Percentiles rank a stretch among this genome's conserved stretches.
phyloP scores from a whole-genome alignment of 441 rosid genomes.

The Adansonia grandidieri region DNA sequence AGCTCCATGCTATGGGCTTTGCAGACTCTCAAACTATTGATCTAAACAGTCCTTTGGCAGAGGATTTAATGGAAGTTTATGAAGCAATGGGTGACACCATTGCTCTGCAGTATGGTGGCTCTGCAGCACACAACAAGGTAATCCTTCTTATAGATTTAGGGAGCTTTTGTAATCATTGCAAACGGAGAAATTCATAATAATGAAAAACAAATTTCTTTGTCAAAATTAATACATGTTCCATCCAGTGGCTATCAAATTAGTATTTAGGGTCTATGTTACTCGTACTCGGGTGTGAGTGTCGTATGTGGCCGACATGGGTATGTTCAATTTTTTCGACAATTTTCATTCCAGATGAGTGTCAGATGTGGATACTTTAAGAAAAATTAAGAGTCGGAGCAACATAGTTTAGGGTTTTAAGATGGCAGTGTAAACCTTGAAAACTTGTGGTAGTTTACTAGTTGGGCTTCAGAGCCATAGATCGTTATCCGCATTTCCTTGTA shows the following conservation, averaged over 20 bases:
- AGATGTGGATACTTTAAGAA: too few relatives aligned
- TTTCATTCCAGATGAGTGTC: too few relatives aligned
- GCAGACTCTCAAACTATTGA: conserved; percentile 51
- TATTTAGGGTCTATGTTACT: background rate
- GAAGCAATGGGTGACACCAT: conserved; percentile 86
- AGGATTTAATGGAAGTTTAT: conserved; percentile 64
- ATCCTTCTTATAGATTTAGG: background rate
- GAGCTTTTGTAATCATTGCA: background rate
- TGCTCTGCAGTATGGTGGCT: conserved; percentile 81
- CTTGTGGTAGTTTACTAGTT: background rate
- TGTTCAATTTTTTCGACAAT: too few relatives aligned
- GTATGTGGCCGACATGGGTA: too few relatives aligned
- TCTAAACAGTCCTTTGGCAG: conserved; percentile 61
- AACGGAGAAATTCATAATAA: background rate
- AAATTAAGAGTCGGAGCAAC: too few relatives aligned
- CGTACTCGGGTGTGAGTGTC: too few relatives aligned
- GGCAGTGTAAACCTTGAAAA: background rate
- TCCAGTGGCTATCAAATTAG: background rate
- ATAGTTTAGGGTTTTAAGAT: background rate
- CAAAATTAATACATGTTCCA: background rate
- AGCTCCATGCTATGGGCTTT: conserved; percentile 58
- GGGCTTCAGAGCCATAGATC: background rate
- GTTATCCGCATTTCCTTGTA: background rate
- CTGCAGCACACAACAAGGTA: conserved; percentile 88
- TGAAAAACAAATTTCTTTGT: background rate